These are phyloP conservation scores for Malassezia globosa DNA, from an alignment of 1,284 basidiomycete genomes.

Conservation along the genomic window DNA sequence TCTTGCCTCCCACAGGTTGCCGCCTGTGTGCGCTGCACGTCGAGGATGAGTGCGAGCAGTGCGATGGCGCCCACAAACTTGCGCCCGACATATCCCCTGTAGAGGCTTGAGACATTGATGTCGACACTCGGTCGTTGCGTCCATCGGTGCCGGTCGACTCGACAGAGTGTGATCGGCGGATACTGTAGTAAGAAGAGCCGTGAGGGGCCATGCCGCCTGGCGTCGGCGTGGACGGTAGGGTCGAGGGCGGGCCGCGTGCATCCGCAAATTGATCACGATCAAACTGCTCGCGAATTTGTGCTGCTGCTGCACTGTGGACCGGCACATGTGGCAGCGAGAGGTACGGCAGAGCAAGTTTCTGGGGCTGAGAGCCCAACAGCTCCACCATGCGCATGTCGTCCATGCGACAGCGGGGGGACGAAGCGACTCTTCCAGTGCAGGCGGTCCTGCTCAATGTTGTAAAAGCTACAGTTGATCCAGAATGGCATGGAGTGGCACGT, in stretches of 20 bases:
- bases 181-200: neutral
- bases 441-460: constrained; percentile 45
- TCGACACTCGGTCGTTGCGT: no score
- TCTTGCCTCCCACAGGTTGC: constrained; percentile 1
- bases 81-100: neutral
- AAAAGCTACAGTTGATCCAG: constrained; percentile 47
- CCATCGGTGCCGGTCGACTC: no score
- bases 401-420: constrained; percentile 46
- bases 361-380: constrained; percentile 42
- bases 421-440: constrained; percentile 42
- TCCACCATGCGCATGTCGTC: constrained; percentile 45
- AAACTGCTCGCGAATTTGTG: constrained; percentile 30
- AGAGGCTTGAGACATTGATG: neutral
- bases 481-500: constrained; percentile 42
- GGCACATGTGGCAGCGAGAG: constrained; percentile 27
- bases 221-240: neutral
- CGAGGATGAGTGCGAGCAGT: no score
- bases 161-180: no score
- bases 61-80: neutral
- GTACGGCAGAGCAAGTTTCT: constrained; percentile 40
- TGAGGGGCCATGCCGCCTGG: neutral
- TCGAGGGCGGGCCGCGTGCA: constrained; percentile 4
- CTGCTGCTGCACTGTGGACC: neutral
- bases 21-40: no score
- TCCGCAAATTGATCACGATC: constrained; percentile 34